Evolutionary conservation across 176 grass and related monocot genomes (phyloP).

Genomic region (Oryza brachyantha): DNA sequence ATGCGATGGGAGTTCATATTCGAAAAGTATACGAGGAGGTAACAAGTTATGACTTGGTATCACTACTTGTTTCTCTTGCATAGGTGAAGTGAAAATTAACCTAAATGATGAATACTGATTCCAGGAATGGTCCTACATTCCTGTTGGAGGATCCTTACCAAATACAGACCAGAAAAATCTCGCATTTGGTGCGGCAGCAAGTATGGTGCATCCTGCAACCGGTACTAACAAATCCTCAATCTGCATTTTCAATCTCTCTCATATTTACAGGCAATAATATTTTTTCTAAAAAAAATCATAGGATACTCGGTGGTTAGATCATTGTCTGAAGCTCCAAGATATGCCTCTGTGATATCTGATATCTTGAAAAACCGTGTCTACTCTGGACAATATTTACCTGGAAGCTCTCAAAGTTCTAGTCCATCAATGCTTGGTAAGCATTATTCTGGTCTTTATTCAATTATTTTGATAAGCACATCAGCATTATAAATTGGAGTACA

Average conservation of each 20-base stretch:
- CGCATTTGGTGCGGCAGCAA: constrained; percentile 99
- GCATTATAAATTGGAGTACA: not conserved
- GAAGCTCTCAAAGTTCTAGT: constrained; percentile 46
- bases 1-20: constrained; percentile 80
- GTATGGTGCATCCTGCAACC: constrained; percentile 98
- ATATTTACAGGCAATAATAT: constrained; percentile 1
- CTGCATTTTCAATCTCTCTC: not conserved
- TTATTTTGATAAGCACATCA: not conserved
- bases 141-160: constrained; percentile 94
- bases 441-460: constrained; percentile 1
- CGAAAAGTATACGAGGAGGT: constrained; percentile 86
- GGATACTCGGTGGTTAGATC: constrained; percentile 99
- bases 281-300: constrained; percentile 37
- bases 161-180: constrained; percentile 97
- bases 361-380: constrained; percentile 60
- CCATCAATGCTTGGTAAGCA: constrained; percentile 88
- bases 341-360: constrained; percentile 81
- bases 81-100: constrained; percentile 4
- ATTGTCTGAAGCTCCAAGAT: constrained; percentile 90
- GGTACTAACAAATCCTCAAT: constrained; percentile 43
- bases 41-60: constrained; percentile 8
- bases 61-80: constrained; percentile 15
- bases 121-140: constrained; percentile 98
- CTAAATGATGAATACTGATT: constrained; percentile 30
- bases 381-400: constrained; percentile 49